Evolutionary conservation across 495 filamentous ascomycete genomes (phyloP).

Genomic region (Xylaria bambusicola): DNA sequence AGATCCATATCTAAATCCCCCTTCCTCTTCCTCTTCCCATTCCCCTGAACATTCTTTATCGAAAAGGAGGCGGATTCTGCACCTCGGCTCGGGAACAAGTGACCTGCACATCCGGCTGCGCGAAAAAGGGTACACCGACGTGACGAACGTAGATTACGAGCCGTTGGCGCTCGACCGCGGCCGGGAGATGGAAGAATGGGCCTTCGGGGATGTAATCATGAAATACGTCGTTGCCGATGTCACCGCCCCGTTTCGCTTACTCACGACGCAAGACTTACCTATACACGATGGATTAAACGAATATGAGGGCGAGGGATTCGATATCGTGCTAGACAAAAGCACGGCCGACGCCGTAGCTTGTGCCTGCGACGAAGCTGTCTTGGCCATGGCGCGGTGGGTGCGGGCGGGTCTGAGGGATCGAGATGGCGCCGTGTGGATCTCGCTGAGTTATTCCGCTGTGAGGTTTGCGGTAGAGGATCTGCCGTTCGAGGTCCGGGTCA

Average conservation of each 20-base stretch:
- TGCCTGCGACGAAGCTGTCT: slow-evolving; percentile 30
- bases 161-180: slow-evolving; percentile 41
- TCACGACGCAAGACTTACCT: no score
- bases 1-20: no score
- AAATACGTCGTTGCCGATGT: slow-evolving; percentile 40
- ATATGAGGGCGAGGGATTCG: no score
- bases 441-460: slow-evolving; percentile 40
- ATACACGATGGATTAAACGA: no score
- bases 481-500: slow-evolving; percentile 38
- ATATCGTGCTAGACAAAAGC: slow-evolving; percentile 45
- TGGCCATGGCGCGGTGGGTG: slow-evolving; percentile 32
- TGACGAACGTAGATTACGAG: slow-evolving; percentile 48
- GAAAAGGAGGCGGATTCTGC: slow-evolving; percentile 30
- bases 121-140: slow-evolving; percentile 29
- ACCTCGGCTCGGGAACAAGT: slow-evolving; percentile 46
- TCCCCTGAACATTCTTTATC: no score
- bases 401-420: slow-evolving; percentile 25
- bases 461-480: slow-evolving; percentile 32
- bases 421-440: slow-evolving; percentile 40
- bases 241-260: slow-evolving; percentile 29
- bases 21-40: no score
- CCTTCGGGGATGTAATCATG: slow-evolving; percentile 38
- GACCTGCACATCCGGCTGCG: slow-evolving; percentile 43
- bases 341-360: slow-evolving; percentile 46
- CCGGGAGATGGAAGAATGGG: slow-evolving; percentile 30